Conservation (phyloP, 495 filamentous ascomycete species). For the Aspergillus carlsbadensis region DNA sequence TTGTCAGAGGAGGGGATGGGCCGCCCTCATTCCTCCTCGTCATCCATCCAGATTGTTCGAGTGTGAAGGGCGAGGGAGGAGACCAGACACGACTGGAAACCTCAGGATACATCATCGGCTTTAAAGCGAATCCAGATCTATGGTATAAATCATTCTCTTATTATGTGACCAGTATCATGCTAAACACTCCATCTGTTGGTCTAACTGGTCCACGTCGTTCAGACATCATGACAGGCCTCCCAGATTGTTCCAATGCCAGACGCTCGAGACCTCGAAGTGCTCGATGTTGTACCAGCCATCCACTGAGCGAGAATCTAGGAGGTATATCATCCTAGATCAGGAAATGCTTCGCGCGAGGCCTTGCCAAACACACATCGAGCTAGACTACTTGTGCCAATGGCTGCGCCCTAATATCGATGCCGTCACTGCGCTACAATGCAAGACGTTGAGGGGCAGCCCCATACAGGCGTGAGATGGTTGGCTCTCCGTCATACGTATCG, state of each 20-base stretch:
- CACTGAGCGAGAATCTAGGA: not conserved
- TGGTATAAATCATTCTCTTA: too few species aligned
- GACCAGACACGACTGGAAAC: too few species aligned
- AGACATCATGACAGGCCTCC: slow-evolving; percentile 5
- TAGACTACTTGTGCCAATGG: not conserved
- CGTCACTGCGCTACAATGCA: slow-evolving; percentile 5
- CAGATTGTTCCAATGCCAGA: not conserved
- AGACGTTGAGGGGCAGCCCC: not conserved
- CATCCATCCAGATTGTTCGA: too few species aligned
- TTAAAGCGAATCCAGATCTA: too few species aligned
- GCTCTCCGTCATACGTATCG: not conserved
- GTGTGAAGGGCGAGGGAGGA: too few species aligned
- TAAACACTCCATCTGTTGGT: not conserved
- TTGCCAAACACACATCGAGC: not conserved
- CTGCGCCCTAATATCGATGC: not conserved
- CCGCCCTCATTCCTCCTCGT: too few species aligned
- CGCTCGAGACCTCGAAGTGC: not conserved
- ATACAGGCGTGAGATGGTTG: not conserved
- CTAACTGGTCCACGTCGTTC: slow-evolving; percentile 27
- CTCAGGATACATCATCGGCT: too few species aligned
- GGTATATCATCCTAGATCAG: not conserved
- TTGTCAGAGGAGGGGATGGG: too few species aligned
- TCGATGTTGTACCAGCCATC: not conserved
- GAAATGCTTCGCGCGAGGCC: not conserved
- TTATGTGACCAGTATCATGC: not conserved